phyloP scores from a whole-genome alignment of 805 yeast genomes.

The Cyberlindnera petersonii region DNA sequence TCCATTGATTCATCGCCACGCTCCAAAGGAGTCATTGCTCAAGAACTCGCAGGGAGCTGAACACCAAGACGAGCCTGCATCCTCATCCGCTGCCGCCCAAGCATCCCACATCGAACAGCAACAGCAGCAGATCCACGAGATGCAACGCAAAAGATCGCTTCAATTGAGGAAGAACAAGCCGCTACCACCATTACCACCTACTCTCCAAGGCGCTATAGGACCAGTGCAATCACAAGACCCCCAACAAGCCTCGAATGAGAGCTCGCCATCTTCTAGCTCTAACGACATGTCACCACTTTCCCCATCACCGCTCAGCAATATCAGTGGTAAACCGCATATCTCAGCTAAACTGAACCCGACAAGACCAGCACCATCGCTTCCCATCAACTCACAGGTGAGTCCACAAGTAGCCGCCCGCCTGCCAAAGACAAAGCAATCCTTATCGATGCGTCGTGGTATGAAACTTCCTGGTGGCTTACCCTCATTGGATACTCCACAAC shows the following conservation, averaged over 20 bases:
- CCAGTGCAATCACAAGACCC: constrained; percentile 5
- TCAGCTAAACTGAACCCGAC: constrained; percentile 22
- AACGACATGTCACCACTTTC: background rate
- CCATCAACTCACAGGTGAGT: constrained; percentile 53
- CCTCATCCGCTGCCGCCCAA: constrained; percentile 2
- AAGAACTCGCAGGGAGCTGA: no score
- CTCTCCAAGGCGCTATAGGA: background rate
- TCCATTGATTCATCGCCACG: constrained; percentile 2
- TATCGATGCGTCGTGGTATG: constrained; percentile 83
- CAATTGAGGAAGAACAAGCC: constrained; percentile 31
- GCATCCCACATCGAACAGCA: constrained; percentile 19
- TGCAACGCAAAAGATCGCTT: constrained; percentile 22
- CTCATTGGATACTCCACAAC: constrained; percentile 28
- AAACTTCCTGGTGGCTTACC: constrained; percentile 83
- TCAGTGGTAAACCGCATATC: constrained; percentile 9
- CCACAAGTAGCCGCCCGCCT: constrained; percentile 71
- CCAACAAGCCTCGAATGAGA: background rate
- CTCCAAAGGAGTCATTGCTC: background rate
- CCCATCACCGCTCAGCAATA: background rate
- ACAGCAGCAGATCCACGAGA: constrained; percentile 21
- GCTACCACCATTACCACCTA: constrained; percentile 41
- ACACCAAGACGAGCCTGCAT: no score
- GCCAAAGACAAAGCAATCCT: constrained; percentile 77
- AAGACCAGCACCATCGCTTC: constrained; percentile 30
- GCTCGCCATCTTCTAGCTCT: background rate